Base-by-base conservation (phyloP, 140 eudicot species). In the Artemisia princeps region DNA sequence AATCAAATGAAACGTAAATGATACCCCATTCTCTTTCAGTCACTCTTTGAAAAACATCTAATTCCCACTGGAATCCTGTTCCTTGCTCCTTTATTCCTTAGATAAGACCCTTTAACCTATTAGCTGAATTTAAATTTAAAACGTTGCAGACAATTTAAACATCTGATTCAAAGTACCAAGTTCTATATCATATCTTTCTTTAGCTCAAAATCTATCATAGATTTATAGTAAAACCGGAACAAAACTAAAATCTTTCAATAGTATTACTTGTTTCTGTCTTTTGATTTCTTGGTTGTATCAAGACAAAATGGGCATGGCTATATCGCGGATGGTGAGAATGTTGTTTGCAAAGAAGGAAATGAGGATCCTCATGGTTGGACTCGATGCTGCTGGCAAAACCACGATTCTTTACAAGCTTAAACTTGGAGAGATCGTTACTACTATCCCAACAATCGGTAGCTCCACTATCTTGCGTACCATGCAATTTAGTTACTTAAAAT, bases 361-460 rank as follows among this genome's bases (percentile, higher is more conserved):
- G 86, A 77, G 86, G 66, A 81, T 81, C 65, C 52, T 81, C 33
- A 81, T 81, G 86, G 86, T 81, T 44, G 86, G 86, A 37, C 82
- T 81, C 30, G 86, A 81, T 64, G 86, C 86, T 13, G 83, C 86
- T 15, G 86, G 86, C 20, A 81, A 77, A 81, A 81, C 86, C 62
- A 81, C 86, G 58, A 81, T 81, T 28, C 78, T 81, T 14, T 77
- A 81, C 72, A 81, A 81, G 80, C 83, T 81, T 60, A 81, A 81
- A 62, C 86, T 81, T 4, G 86, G 86, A 55, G 80, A 81, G 66
- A 75, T 81, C 50, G 80, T 77, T 63, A 81, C 86, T 45, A 81
- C 86, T 14, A 81, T 81, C 50, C 82, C 82, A 45, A 72, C 82
- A 14, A 77, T 77, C 23, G 78, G 82, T 72, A 67, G 45, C 61